A percentile compares a stretch with the other conserved stretches of the same genome.
Conservation (phyloP, 371 early-diverging fungal species). For the Actinomucor elegans region DNA sequence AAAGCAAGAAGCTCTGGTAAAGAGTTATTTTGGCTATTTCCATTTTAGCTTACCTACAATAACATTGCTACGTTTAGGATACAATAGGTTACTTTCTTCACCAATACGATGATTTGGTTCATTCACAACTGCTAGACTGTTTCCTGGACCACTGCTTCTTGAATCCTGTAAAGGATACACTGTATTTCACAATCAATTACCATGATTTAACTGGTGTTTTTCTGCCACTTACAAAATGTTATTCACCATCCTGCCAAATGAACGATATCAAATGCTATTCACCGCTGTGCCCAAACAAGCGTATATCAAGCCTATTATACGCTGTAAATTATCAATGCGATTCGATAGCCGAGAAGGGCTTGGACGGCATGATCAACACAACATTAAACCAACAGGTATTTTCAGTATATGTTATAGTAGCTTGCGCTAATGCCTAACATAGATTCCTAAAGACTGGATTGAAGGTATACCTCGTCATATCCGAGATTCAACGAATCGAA, state of each 20-base stretch:
- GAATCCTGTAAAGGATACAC: background rate
- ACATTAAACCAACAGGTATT: too few species aligned
- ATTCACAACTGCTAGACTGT: constrained; percentile 21
- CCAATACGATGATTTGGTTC: constrained; percentile 16
- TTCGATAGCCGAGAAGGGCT: background rate
- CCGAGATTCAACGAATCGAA: constrained; percentile 8
- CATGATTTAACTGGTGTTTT: constrained; percentile 22
- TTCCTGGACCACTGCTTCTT: constrained; percentile 18
- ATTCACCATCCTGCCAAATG: constrained; percentile 27
- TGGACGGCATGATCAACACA: too few species aligned
- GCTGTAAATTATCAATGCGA: background rate
- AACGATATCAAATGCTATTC: constrained; percentile 28
- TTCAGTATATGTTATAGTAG: too few species aligned
- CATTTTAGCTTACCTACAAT: too few species aligned
- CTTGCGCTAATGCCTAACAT: too few species aligned
- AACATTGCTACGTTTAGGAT: constrained; percentile 19
- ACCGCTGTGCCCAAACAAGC: constrained; percentile 32
- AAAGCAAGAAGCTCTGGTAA: constrained; percentile 34
- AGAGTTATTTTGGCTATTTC: too few species aligned
- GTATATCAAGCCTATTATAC: constrained; percentile 7
- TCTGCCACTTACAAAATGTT: constrained; percentile 30
- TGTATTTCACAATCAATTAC: constrained; percentile 1
- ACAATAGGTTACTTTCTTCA: constrained; percentile 24
- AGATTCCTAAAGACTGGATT: constrained; percentile 20
- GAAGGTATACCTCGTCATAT: constrained; percentile 20